phyloP scores from a whole-genome alignment of 1,139 yeast species.

The Petasospora fabianii region DNA sequence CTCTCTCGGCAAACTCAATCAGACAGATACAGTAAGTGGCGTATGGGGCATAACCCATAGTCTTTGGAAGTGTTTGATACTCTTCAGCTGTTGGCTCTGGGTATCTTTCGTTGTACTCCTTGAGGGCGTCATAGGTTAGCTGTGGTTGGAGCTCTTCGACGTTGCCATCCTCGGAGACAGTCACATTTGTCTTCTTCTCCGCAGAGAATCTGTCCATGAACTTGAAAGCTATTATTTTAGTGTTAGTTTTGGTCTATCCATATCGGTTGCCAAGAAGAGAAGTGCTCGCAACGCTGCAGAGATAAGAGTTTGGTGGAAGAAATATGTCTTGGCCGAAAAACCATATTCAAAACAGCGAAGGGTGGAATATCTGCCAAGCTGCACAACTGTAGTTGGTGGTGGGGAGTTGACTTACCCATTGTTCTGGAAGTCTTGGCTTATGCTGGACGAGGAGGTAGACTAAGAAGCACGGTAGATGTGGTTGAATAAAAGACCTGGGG shows the following conservation, averaged over 20 bases:
- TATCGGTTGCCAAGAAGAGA: not conserved
- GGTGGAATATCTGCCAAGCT: no score
- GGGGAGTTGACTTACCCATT: no score
- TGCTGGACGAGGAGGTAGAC: no score
- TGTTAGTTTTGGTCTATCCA: not conserved
- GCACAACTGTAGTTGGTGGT: no score
- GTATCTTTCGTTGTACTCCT: constrained; percentile 17
- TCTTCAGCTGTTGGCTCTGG: constrained; percentile 25
- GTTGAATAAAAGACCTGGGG: no score
- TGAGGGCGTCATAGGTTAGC: constrained; percentile 9
- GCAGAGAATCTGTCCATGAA: constrained; percentile 5
- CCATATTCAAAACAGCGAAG: no score
- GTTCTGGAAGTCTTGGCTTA: no score
- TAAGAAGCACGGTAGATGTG: no score
- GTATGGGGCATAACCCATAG: constrained; percentile 37
- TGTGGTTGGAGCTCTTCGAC: constrained; percentile 3
- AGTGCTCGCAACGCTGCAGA: no score
- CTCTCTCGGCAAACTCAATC: constrained; percentile 69
- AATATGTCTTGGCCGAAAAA: no score
- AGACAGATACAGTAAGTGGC: constrained; percentile 70
- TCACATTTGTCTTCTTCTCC: not conserved
- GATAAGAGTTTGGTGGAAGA: no score
- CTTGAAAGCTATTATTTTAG: constrained; percentile 2
- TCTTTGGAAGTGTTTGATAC: constrained; percentile 14
- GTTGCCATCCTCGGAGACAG: constrained; percentile 5